Evolutionary conservation across 768 basidiomycete species (phyloP).

Genomic region (Rhodotorula taiwanensis): DNA sequence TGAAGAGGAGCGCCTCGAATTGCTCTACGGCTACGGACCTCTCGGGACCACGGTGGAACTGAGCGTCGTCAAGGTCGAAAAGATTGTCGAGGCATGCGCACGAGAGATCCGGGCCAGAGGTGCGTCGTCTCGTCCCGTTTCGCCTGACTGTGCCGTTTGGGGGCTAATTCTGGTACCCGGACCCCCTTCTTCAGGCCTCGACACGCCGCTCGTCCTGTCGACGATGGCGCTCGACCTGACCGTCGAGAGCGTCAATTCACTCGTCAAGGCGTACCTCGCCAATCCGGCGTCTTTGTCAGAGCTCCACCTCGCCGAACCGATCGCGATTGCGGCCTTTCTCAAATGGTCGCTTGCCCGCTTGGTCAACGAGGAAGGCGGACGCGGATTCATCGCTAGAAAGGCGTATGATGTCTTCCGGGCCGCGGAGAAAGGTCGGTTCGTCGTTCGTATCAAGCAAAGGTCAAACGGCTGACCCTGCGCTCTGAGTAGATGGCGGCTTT

Average conservation of each 20-base stretch:
- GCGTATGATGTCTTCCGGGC: conserved; percentile 73
- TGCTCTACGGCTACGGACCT: conserved; percentile 63
- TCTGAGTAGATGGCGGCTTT: conserved; percentile 55
- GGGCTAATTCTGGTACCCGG: too few relatives aligned
- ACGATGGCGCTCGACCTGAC: conserved; percentile 78
- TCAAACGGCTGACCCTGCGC: conserved; percentile 11
- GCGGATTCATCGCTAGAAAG: conserved; percentile 80
- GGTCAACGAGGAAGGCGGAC: conserved; percentile 49
- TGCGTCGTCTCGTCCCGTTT: conserved; percentile 1
- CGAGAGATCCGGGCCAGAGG: conserved; percentile 66
- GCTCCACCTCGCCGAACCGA: conserved; percentile 70
- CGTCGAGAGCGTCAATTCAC: conserved; percentile 61
- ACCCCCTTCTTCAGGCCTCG: conserved; percentile 51
- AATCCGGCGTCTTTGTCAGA: conserved; percentile 47
- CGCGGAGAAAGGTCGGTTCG: conserved; percentile 63
- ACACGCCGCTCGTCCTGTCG: conserved; percentile 87
- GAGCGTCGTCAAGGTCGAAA: conserved; percentile 54
- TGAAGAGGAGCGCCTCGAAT: conserved; percentile 24
- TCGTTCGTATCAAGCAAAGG: not conserved
- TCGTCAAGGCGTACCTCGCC: conserved; percentile 69
- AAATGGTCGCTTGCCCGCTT: conserved; percentile 85
- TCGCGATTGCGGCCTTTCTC: conserved; percentile 83
- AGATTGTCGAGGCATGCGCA: conserved; percentile 63
- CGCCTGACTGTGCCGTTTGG: not conserved
- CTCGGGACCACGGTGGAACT: conserved; percentile 70